Evolutionary conservation across 2,329 filamentous ascomycete genomes (phyloP), one percentile per base, ranked within the genome.

Genomic region (Pestalotiopsis fici): DNA sequence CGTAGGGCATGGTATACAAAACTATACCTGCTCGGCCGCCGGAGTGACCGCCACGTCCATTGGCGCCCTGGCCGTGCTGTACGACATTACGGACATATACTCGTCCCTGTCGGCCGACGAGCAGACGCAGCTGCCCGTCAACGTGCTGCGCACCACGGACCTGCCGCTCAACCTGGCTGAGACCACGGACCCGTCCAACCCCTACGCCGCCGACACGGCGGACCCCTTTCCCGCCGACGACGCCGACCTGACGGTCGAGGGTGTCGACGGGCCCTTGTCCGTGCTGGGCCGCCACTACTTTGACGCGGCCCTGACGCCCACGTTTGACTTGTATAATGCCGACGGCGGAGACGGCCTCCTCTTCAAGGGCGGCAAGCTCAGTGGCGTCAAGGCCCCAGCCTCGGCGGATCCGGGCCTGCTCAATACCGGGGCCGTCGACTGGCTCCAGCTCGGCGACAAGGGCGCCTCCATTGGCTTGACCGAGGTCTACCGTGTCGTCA

Each of bases 211-310:
- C 54, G 80, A 82, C n/a, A 76, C 80, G 61, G 73, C 80, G 6
- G 71, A 80, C n/a, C 83, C 86, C 2, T 87, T 87, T 71, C 78
- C 79, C 56, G 70, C 78, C 31, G 77, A 78, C 2, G 77, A 78
- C 2, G 77, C 81, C 3, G 71, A 79, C 64, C 76, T 88, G 65
- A 69, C 73, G 11, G 73, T 84, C 39, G 67, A 76, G 5, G 75
- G 75, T 64, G 55, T 81, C 43, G 65, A 73, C 5, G 54, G 59
- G 12, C 69, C 74, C 2, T 67, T 86, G 5, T 78, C 79, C 61
- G 83, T 85, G 72, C 75, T 90, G 15, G 91, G 91, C 35, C 84
- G 88, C 72, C 91, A 94, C 83, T 92, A 83, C 85, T 93, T 93
- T 83, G 86, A 85, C 77, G 69, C 69, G 59, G 70, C 74, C 57